These are phyloP conservation scores for Suillus ampliporus DNA, from an alignment of 768 basidiomycete genomes.

Conservation along the genomic window DNA sequence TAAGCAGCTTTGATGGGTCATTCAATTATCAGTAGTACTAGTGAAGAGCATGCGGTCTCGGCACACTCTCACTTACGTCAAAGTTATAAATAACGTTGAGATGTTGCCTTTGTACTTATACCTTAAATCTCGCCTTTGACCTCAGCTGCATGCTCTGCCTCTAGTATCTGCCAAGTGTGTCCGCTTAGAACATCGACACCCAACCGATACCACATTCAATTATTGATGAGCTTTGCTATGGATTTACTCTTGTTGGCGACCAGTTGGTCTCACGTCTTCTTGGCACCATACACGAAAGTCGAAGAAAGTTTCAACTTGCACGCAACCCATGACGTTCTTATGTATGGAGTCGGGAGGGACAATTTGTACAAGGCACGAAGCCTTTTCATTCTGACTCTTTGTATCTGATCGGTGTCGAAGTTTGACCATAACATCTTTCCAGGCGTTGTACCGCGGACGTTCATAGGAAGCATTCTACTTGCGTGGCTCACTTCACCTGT, in stretches of 20 bases:
- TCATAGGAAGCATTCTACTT: slow-evolving; percentile 76
- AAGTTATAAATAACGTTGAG: too few species aligned
- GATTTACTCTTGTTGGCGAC: slow-evolving; percentile 58
- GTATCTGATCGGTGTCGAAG: slow-evolving; percentile 44
- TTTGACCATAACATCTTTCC: slow-evolving; percentile 92
- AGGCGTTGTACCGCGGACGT: slow-evolving; percentile 89
- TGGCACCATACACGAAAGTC: slow-evolving; percentile 93
- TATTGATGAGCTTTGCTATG: slow-evolving; percentile 31
- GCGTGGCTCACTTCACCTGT: slow-evolving; percentile 61
- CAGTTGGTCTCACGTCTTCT: slow-evolving; percentile 70
- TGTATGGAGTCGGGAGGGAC: slow-evolving; percentile 62
- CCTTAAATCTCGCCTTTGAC: not conserved
- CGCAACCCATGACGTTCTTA: slow-evolving; percentile 84
- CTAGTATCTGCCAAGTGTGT: not conserved
- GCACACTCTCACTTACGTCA: too few species aligned
- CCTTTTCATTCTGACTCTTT: not conserved
- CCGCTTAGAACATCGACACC: not conserved
- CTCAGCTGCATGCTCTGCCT: not conserved
- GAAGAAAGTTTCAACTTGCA: slow-evolving; percentile 98
- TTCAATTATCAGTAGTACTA: too few species aligned
- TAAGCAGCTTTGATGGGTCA: too few species aligned
- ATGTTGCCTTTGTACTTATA: not conserved
- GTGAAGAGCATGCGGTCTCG: too few species aligned
- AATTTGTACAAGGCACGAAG: slow-evolving; percentile 43
- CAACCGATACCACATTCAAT: slow-evolving; percentile 2